Percentiles rank a stretch among this genome's conserved stretches.
Evolutionary conservation across 2,329 filamentous ascomycete species (phyloP).

Genomic region (Colletotrichum tanaceti): DNA sequence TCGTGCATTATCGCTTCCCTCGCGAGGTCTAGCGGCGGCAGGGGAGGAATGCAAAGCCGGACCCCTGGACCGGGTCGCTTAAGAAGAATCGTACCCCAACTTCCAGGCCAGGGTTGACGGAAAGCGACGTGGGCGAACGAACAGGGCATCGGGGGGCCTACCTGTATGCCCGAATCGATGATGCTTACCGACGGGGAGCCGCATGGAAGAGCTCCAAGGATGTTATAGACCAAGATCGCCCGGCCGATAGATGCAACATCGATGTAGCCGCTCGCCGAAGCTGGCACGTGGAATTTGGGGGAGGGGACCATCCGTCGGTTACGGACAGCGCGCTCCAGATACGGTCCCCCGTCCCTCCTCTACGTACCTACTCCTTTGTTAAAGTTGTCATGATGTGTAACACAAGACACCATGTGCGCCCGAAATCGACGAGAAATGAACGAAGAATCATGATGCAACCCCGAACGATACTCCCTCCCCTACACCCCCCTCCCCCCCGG

Average conservation of each 20-base stretch:
- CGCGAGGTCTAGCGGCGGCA: background rate
- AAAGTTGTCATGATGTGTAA: background rate
- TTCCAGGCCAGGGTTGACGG: background rate
- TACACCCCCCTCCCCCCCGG: no score
- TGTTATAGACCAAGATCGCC: slow-evolving; percentile 14
- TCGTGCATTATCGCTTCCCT: background rate
- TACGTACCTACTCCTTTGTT: no score
- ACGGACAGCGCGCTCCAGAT: background rate
- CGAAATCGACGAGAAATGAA: background rate
- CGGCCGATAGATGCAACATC: slow-evolving; percentile 12
- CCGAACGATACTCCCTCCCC: no score
- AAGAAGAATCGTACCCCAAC: background rate
- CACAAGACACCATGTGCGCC: background rate
- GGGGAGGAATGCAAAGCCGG: background rate
- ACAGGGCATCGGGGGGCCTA: background rate
- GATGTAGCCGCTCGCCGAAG: slow-evolving; percentile 21
- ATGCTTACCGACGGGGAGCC: slow-evolving; percentile 30
- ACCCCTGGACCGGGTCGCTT: slow-evolving; percentile 2
- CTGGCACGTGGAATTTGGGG: slow-evolving; percentile 6
- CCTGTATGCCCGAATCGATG: background rate
- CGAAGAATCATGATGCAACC: background rate
- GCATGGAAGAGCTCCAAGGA: slow-evolving; percentile 7
- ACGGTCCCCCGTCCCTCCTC: no score
- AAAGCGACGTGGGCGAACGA: background rate
- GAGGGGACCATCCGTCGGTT: background rate